Percentiles rank a stretch among this genome's conserved stretches.
Evolutionary conservation across 2,329 filamentous ascomycete species (phyloP).

Genomic region (Elsinoe ampelina): DNA sequence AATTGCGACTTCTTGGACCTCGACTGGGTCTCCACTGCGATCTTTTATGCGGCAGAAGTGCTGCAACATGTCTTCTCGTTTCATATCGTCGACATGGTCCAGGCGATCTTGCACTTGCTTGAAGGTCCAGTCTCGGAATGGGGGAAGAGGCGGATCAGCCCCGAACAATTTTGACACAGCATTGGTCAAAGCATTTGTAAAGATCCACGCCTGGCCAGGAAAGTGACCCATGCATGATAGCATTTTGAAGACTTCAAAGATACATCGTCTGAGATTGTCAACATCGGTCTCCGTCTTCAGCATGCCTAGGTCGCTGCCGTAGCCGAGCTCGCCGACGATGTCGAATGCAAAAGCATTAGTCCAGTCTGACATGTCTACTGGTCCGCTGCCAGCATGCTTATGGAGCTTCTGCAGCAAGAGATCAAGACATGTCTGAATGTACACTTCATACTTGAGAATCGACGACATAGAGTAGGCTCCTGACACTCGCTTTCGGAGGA

Average conservation of each 20-base stretch:
- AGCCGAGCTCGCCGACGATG: constrained; percentile 19
- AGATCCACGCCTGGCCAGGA: constrained; percentile 11
- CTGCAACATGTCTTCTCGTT: constrained; percentile 17
- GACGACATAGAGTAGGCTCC: constrained; percentile 37
- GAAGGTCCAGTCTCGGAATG: constrained; percentile 15
- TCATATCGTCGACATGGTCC: background rate
- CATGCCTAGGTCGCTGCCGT: constrained; percentile 17
- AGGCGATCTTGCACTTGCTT: constrained; percentile 10
- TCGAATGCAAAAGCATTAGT: constrained; percentile 17
- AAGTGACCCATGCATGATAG: constrained; percentile 15
- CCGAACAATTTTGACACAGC: background rate
- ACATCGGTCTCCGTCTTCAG: background rate
- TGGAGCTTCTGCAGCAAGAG: constrained; percentile 21
- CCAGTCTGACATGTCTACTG: constrained; percentile 17
- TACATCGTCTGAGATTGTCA: background rate
- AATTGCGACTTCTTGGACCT: constrained; percentile 12
- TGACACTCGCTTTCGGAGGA: constrained; percentile 4
- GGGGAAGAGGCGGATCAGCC: constrained; percentile 2
- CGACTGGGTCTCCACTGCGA: constrained; percentile 7
- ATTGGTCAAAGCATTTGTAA: constrained; percentile 12
- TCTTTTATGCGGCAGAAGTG: constrained; percentile 16
- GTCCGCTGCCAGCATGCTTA: constrained; percentile 15
- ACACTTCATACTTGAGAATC: constrained; percentile 30
- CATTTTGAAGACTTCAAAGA: background rate
- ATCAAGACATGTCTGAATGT: constrained; percentile 28